Evolutionary conservation across 75 land plant species (phyloP), one percentile per base, ranked within the genome.

Genomic region (Sequoiadendron giganteum): DNA sequence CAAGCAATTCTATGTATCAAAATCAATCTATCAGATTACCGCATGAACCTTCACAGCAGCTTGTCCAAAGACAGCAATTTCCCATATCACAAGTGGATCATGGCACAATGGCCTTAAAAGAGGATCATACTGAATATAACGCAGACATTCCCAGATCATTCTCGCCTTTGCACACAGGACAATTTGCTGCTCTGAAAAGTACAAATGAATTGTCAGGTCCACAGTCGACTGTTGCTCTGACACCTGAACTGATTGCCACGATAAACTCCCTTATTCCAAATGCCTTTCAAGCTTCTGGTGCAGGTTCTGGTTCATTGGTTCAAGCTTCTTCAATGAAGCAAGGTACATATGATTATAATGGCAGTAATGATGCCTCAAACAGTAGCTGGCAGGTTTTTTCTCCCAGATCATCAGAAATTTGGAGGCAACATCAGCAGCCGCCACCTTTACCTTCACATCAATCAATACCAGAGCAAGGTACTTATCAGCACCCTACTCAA

Each of bases 171-270:
- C 79, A 11, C 42, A 16, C 84, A 0, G 28, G 5, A 40, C 89
- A 87, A 30, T 65, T 90, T 83, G 81, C 48, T 79, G 32, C 90
- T 32, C 49, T 40, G 39, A 88, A 90, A 10, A 72, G 88, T 90
- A 61, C 89, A 15, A 47, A 77, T 48, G 83, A 79, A 40, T 87
- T 40, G 55, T 79, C 91, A 47, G 89, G 88, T 56, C 86, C 87
- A 25, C 38, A 55, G 5, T 85, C 93, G 5, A 52, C 89, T 86
- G 88, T 94, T 45, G 54, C 90, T 19, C 86, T 96, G 86, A 94
- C 98, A n/a, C 98, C 98, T 78, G 98, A 96, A 84, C 93, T 96
- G 45, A 87, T 96, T 86, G 95, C 98, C 1, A 93, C 93, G 85
- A 88, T 96, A 68, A 92, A 93, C 83, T 89, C 95, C 49, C 87